A percentile compares a stretch with the other conserved stretches of the same genome.
phyloP scores from a whole-genome alignment of 768 basidiomycete genomes.

The Amanita polypyramis region DNA sequence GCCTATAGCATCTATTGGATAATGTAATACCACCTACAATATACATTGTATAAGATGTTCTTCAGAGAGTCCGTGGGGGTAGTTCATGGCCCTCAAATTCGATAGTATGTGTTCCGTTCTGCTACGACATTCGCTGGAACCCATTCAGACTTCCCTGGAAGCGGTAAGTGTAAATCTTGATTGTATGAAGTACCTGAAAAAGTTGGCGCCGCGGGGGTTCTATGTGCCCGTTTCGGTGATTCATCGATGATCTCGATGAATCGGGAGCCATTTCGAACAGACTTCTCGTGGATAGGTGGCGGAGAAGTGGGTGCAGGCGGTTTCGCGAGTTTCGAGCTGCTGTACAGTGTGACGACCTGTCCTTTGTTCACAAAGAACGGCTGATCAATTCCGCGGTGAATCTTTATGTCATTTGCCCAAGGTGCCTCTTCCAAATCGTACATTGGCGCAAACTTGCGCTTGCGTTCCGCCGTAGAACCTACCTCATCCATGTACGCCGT shows the following conservation, averaged over 20 bases:
- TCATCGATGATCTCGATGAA: no score
- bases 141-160: slow-evolving; percentile 42
- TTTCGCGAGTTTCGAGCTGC: no score
- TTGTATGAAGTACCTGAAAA: slow-evolving; percentile 32
- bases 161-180: slow-evolving; percentile 46
- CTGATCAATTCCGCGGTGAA: slow-evolving; percentile 46
- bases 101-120: neutral
- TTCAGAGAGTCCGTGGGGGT: no score
- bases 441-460: neutral
- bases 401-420: slow-evolving; percentile 47
- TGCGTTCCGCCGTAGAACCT: slow-evolving; percentile 12
- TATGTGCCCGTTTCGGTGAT: no score
- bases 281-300: no score
- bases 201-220: no score
- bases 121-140: slow-evolving; percentile 29
- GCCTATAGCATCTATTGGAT: neutral
- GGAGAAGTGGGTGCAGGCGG: no score
- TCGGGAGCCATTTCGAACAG: no score
- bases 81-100: no score
- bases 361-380: slow-evolving; percentile 30
- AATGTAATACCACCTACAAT: no score
- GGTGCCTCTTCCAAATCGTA: slow-evolving; percentile 25
- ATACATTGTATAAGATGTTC: no score
- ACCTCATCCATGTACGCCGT: slow-evolving; percentile 17
- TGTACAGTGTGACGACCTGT: neutral